Evolutionary conservation across 805 yeast species (phyloP), one percentile per base, ranked within the genome.

Genomic region (Hanseniaspora pseudoguilliermondii): DNA sequence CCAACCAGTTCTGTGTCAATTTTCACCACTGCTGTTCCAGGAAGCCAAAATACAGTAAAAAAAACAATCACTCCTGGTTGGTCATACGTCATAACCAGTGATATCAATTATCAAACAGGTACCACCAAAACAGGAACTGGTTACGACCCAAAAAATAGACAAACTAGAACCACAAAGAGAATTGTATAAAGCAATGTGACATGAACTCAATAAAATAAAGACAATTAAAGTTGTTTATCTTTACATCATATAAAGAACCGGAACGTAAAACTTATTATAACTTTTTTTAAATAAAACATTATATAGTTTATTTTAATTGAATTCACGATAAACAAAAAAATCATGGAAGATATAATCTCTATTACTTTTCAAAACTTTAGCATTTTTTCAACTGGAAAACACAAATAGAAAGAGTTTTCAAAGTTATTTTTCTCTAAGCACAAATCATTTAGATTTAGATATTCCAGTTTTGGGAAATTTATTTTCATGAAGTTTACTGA

Each of bases 21-120:
- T 61, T 88, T 48, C 49, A 59, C 76, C 7, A 67, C 83, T 0
- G 38, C 66, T 15, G 25, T 29, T 13, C 25, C 44, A 16, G 63
- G 66, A 23, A 59, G 67, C 1, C 49, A 57, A 20, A 53, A 62
- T 29, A 60, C 62, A 3, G 35, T 27, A 21, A 40, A 20, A 34
- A 79, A 95, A 0, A 90, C 97, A 0, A 63, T 79, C 36, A 90
- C 97, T 0, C 89, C 90, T 6, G 87, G 89, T 32, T 86, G 95
- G 89, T 74, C 81, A 8, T 85, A 86, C 63, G 74, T 84, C 0
- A 74, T 79, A 57, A 71, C 77, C 20, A 80, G 85, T 6, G 72
- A 72, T 47, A 71, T 75, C 49, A 90, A 90, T 68, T 77, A 73
- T 61, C 96, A 89, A 0, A 63, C 83, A 1, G 83, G 78, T 2